Evolutionary conservation across 164 flowering plant genomes (phyloP), one percentile per base, ranked within the genome.

Genomic region (Dillenia turbinata): DNA sequence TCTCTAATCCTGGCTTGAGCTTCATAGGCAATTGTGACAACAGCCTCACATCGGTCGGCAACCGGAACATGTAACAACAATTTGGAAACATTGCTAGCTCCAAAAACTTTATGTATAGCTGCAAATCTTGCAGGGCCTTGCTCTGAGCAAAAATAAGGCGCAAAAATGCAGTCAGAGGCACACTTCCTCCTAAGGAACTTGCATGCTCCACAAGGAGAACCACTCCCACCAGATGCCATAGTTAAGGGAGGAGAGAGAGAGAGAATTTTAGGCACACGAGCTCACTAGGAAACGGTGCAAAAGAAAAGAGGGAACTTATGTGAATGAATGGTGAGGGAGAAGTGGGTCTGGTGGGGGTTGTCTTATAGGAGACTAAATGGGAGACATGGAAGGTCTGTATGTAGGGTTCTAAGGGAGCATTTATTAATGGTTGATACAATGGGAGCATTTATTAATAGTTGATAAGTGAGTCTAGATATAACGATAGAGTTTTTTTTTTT

Each of bases 121-220:
- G 99, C 99, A 47, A 95, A 95, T 11, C 92, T 70, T 0, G 96
- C 83, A 3, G 98, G 85, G 0, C 99, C 98, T 56, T 90, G 96
- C 49, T 95, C 99, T 0, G 92, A 84, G 76, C 90, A 87, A 61
- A 95, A 95, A 52, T 92, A 95, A 0, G 99, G 99, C 0, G 98
- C 97, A 61, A 95, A 95, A 5, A 95, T 67, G 62, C 99, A 95
- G 44, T 87, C 92, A 3, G 91, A 44, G 0, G 89, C 89, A 68
- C 99, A 95, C 75, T 95, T 95, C 16, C 99, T 66, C 73, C 99
- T 47, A 19, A 95, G 77, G 63, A 95, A 95, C 73, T 95, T 95
- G 83, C 99, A 95, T 60, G 99, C 99, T 15, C 98, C 99, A 63
- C 99, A 95, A 2, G 99, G 98, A 2, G 97, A 89, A 4, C 90